These are phyloP conservation scores for Calonectria naviculata DNA, from an alignment of 2,329 filamentous ascomycete genomes.

Conservation along the genomic window DNA sequence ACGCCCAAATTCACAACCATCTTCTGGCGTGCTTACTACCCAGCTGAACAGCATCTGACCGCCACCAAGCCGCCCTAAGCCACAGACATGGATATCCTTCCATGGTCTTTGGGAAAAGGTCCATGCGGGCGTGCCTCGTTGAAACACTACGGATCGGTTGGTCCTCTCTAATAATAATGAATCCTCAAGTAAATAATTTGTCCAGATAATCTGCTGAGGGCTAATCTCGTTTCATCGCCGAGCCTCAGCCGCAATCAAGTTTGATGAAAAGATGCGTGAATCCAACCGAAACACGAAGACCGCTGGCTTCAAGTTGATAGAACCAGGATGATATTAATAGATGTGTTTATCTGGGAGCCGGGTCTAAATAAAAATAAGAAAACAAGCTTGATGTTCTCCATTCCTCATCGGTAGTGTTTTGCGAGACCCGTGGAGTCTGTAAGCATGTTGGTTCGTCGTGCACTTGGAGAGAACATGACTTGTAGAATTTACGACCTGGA, in stretches of 20 bases:
- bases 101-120: neutral
- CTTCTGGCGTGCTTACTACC: neutral
- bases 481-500: neutral
- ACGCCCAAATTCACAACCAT: conserved; percentile 3
- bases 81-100: conserved; percentile 12
- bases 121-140: conserved; percentile 15
- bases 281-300: neutral
- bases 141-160: conserved; percentile 15
- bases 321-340: conserved; percentile 6
- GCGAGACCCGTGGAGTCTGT: neutral
- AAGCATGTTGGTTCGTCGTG: neutral
- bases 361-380: neutral
- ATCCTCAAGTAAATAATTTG: conserved; percentile 5
- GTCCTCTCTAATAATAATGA: conserved; percentile 15
- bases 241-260: conserved; percentile 11
- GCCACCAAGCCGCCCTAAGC: neutral
- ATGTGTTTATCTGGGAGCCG: neutral
- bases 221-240: neutral
- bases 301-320: neutral
- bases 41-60: neutral
- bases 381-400: neutral
- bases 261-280: neutral
- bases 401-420: neutral
- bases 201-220: neutral
- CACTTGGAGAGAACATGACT: neutral